phyloP scores from a whole-genome alignment of 1,284 basidiomycete genomes.

The Puccinia sorghi region DNA sequence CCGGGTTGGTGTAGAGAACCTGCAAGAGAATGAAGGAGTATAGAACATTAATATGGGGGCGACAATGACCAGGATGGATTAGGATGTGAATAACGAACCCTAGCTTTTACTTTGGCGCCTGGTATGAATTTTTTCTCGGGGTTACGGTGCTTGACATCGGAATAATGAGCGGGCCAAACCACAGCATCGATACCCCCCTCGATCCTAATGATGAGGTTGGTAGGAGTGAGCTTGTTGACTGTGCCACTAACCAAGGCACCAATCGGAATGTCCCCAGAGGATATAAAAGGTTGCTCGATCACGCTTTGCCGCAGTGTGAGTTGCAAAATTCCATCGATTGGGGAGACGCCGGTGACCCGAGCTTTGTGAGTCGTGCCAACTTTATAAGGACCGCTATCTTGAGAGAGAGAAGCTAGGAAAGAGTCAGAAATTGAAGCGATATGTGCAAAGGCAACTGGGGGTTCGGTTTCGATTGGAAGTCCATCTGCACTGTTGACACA shows the following conservation, averaged over 20 bases:
- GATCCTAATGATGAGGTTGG: conserved; percentile 78
- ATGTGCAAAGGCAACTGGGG: conserved; percentile 77
- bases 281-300: conserved; percentile 82
- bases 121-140: conserved; percentile 88
- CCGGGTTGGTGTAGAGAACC: conserved; percentile 83
- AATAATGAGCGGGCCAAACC: conserved; percentile 91
- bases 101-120: conserved; percentile 79
- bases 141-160: conserved; percentile 87
- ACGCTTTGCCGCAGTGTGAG: conserved; percentile 80
- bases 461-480: conserved; percentile 63
- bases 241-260: conserved; percentile 79
- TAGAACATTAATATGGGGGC: not conserved
- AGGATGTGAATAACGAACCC: conserved; percentile 62
- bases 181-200: conserved; percentile 86
- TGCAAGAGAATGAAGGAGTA: conserved; percentile 56
- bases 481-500: conserved; percentile 63
- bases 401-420: conserved; percentile 63
- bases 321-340: conserved; percentile 83
- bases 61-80: not conserved
- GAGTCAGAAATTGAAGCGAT: conserved; percentile 62
- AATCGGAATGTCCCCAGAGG: conserved; percentile 77
- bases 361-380: conserved; percentile 76
- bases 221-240: conserved; percentile 76
- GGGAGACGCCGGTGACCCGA: conserved; percentile 83
- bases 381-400: conserved; percentile 75